Evolutionary conservation across 2,329 filamentous ascomycete genomes (phyloP), one percentile per base, ranked within the genome.

Genomic region (Xylariaceae sp.): DNA sequence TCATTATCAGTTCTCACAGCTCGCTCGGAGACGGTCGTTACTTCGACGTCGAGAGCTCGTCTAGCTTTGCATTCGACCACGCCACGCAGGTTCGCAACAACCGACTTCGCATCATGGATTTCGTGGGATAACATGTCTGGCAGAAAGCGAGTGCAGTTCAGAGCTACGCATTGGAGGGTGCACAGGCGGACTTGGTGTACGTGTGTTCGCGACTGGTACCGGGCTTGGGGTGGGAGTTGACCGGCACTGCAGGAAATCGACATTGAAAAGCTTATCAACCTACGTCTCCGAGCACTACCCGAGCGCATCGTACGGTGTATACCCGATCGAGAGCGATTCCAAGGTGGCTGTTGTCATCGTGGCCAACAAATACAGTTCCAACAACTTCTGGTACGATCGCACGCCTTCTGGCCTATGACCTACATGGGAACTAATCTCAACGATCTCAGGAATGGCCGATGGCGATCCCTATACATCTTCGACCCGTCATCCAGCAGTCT

Each of bases 351-450:
- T 96, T 56, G 71, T 95, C 47, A 83, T 96, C 44, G 91, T 96
- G 43, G 89, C 91, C 49, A 96, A 94, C 76, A 96, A 96, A 71
- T 97, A 97, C 76, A 95, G 89, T 63, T 94, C 95, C 7, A 90
- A 91, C 68, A 99, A 99, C 78, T 99, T 90, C 78, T 97, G 94
- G 90, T 90, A 74, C 39, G 72, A 35, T 31, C 15, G 9, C 18
- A 22, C 12, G 6, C 30, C 10, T 11, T 12, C 19, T 15, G 19
- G 17, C 11, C 32, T 19, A 22, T 5, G 31, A 44, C 22, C 30
- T 27, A 32, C 11, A 30, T 18, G 22, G 32, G 46, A 14, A 18
- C 44, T 53, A 43, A 46, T 36, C 15, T 38, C 40, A 41, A n/a
- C 15, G 19, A 17, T 33, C 44, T 39, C 57, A 90, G 87, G 89